phyloP scores from a whole-genome alignment of 1,284 basidiomycete species.

The Heterobasidion irregulare region DNA sequence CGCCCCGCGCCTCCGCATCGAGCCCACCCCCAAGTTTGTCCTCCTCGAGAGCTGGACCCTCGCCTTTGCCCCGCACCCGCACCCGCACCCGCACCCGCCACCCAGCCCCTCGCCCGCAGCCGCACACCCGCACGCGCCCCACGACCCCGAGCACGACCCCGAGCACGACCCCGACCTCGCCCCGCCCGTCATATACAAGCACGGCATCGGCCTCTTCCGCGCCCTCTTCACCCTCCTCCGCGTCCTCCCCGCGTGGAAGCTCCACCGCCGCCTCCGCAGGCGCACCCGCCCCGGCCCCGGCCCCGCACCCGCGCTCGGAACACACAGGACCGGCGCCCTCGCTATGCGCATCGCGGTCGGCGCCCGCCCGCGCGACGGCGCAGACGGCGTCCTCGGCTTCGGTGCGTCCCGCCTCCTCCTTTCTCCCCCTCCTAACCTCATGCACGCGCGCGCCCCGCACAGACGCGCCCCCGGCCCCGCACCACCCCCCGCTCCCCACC shows the following conservation, averaged over 20 bases:
- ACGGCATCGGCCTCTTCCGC: conserved; percentile 71
- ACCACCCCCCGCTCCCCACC: conserved; percentile 34
- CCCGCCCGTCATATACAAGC: conserved; percentile 74
- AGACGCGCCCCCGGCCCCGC: conserved; percentile 35
- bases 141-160: too few relatives aligned
- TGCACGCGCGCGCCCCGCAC: not conserved
- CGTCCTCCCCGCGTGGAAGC: conserved; percentile 66
- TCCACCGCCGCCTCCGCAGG: conserved; percentile 50
- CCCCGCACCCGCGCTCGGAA: conserved; percentile 32
- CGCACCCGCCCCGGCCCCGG: conserved; percentile 30
- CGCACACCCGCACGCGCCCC: not conserved
- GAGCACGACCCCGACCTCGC: conserved; percentile 42
- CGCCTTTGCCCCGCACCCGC: conserved; percentile 36
- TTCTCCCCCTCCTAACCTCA: not conserved
- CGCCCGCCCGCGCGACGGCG: conserved; percentile 3
- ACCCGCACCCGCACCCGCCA: conserved; percentile 3
- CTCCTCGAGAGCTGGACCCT: conserved; percentile 70
- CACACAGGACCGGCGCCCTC: conserved; percentile 41
- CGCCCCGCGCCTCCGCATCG: conserved; percentile 51
- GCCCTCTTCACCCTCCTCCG: conserved; percentile 65
- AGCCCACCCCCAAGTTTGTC: conserved; percentile 57
- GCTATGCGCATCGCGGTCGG: conserved; percentile 39
- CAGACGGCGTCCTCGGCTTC: conserved; percentile 28
- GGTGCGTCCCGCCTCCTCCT: conserved; percentile 18
- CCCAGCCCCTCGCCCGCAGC: not conserved